These are phyloP conservation scores for Fonsecaea pedrosoi DNA, from an alignment of 2,329 filamentous ascomycete genomes.

Conservation along the genomic window DNA sequence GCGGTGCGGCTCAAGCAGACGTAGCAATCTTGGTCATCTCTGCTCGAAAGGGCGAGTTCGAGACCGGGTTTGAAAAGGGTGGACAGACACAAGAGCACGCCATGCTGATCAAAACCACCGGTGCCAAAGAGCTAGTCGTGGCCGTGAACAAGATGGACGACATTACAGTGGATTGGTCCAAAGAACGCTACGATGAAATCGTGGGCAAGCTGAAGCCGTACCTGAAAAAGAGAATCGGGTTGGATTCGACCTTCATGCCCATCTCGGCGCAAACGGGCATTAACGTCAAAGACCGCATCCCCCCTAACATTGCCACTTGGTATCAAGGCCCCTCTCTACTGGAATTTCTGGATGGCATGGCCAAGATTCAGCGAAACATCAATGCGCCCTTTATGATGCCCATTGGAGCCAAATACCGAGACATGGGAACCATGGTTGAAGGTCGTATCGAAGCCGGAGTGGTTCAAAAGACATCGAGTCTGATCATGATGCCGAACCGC, in stretches of 20 bases:
- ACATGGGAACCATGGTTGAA: constrained; percentile 97
- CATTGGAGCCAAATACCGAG: constrained; percentile 91
- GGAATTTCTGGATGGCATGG: constrained; percentile 94
- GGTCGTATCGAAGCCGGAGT: constrained; percentile 96
- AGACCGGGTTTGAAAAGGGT: constrained; percentile 96
- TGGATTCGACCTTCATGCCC: constrained; percentile 94
- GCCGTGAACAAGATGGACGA: constrained; percentile 99
- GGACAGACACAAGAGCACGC: constrained; percentile 96
- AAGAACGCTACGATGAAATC: constrained; percentile 92
- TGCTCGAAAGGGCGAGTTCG: constrained; percentile 96
- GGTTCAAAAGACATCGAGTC: constrained; percentile 83
- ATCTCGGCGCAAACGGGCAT: constrained; percentile 86
- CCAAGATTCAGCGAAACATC: constrained; percentile 89
- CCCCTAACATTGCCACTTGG: constrained; percentile 78
- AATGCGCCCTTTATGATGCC: constrained; percentile 99
- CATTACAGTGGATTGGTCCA: constrained; percentile 91
- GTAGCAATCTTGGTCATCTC: constrained; percentile 95
- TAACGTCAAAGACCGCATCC: constrained; percentile 87
- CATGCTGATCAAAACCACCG: constrained; percentile 96
- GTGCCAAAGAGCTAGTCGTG: constrained; percentile 94
- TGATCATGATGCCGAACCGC: constrained; percentile 96
- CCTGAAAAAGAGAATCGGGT: constrained; percentile 70
- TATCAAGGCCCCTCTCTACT: constrained; percentile 88
- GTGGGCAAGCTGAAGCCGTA: constrained; percentile 85
- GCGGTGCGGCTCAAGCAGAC: constrained; percentile 89